phyloP scores from a whole-genome alignment of 2,329 filamentous ascomycete species.

The Allantophomopsis cytisporea region DNA sequence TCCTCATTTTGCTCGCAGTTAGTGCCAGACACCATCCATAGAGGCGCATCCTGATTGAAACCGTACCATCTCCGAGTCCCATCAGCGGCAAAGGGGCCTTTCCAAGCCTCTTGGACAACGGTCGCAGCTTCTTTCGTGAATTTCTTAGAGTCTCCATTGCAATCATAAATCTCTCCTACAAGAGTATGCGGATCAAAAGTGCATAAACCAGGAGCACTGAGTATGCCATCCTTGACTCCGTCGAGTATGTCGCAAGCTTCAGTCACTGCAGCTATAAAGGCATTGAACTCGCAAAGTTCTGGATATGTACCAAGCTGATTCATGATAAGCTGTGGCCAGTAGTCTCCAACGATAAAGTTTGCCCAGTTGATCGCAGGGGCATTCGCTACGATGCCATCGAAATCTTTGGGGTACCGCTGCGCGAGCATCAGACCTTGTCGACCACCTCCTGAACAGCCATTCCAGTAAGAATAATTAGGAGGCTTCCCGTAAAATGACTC shows the following conservation, averaged over 20 bases:
- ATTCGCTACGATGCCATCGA: constrained; percentile 24
- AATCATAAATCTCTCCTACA: constrained; percentile 5
- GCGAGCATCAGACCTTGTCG: constrained; percentile 21
- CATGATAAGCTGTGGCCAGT: constrained; percentile 7
- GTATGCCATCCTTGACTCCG: constrained; percentile 7
- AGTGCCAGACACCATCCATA: neutral
- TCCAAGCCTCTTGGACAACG: constrained; percentile 2
- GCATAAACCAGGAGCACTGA: constrained; percentile 4
- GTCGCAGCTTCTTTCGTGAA: constrained; percentile 2
- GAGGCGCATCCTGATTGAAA: constrained; percentile 1
- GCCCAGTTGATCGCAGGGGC: constrained; percentile 22
- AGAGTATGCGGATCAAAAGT: constrained; percentile 5
- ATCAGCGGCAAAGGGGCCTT: constrained; percentile 1
- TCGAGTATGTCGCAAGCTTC: constrained; percentile 7
- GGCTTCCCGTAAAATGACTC: constrained; percentile 19
- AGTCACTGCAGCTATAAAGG: constrained; percentile 4
- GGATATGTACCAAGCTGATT: constrained; percentile 3
- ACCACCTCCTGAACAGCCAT: constrained; percentile 23
- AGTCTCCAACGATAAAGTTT: constrained; percentile 1
- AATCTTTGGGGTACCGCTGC: constrained; percentile 21
- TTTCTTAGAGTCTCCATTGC: constrained; percentile 1
- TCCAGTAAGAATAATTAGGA: constrained; percentile 21
- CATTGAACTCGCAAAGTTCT: constrained; percentile 5
- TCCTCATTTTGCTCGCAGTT: constrained; percentile 1
- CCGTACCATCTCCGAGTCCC: constrained; percentile 5